phyloP scores from a whole-genome alignment of 305 asterid species.

The Nicotiana rustica region DNA sequence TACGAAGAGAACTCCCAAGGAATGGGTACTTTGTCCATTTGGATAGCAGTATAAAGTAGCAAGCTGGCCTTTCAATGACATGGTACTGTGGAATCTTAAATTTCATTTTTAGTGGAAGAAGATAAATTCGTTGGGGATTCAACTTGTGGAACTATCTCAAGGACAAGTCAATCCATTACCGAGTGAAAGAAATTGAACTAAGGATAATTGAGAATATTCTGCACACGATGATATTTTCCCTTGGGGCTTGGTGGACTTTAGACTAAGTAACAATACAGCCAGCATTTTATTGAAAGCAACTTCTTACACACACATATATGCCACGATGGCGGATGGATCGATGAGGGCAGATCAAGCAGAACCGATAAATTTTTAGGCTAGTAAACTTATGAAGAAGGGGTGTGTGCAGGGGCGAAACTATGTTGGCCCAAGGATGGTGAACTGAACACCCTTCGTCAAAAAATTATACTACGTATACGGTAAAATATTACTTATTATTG shows the following conservation, averaged over 20 bases:
- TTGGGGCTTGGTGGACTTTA: neutral
- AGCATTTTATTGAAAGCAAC: neutral
- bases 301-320: too few species aligned
- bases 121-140: neutral
- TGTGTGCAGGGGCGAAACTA: too few species aligned
- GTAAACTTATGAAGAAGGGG: too few species aligned
- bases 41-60: neutral
- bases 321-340: too few species aligned
- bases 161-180: neutral
- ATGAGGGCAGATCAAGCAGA: too few species aligned
- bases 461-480: too few species aligned
- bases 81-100: neutral
- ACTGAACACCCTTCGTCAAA: too few species aligned
- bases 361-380: too few species aligned
- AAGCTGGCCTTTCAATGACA: neutral
- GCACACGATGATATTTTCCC: neutral
- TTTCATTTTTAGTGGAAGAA: neutral
- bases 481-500: too few species aligned
- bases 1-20: neutral
- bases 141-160: conserved; percentile 16
- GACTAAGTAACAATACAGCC: neutral
- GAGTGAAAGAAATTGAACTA: neutral
- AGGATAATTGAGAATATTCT: neutral
- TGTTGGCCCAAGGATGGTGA: too few species aligned
- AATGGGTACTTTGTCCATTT: neutral